phyloP scores from a whole-genome alignment of 306 rosid species.

The Coriaria nepalensis region DNA sequence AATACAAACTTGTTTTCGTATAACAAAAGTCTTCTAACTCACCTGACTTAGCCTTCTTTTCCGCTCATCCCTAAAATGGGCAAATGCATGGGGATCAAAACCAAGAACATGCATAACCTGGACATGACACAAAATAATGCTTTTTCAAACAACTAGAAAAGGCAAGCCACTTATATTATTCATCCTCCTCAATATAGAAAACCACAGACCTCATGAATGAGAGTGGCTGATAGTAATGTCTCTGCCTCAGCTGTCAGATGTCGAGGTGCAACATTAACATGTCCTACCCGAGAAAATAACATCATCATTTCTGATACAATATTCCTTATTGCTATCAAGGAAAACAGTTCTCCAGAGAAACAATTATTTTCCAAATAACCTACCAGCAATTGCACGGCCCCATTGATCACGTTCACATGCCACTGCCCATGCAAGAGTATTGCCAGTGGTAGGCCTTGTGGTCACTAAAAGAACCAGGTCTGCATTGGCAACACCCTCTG shows the following conservation, averaged over 20 bases:
- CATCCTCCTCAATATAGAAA: slow-evolving; percentile 6
- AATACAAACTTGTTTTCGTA: neutral
- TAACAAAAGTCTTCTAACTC: slow-evolving; percentile 11
- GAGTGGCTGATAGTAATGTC: slow-evolving; percentile 89
- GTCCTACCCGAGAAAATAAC: slow-evolving; percentile 38
- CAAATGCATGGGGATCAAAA: slow-evolving; percentile 95
- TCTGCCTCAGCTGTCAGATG: slow-evolving; percentile 98
- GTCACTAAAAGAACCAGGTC: slow-evolving; percentile 96
- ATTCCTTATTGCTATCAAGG: neutral
- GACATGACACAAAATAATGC: slow-evolving; percentile 16
- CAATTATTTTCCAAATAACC: slow-evolving; percentile 12
- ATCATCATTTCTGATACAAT: slow-evolving; percentile 12
- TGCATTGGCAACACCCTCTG: slow-evolving; percentile 82
- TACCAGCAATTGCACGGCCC: slow-evolving; percentile 99
- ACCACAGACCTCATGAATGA: slow-evolving; percentile 72
- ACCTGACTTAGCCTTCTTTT: slow-evolving; percentile 83
- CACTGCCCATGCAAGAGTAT: slow-evolving; percentile 99
- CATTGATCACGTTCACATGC: slow-evolving; percentile 99
- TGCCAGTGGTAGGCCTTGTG: slow-evolving; percentile 94
- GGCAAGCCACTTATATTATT: slow-evolving; percentile 3
- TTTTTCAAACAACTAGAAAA: slow-evolving; percentile 7
- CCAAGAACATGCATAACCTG: slow-evolving; percentile 99
- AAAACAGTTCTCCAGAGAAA: slow-evolving; percentile 7
- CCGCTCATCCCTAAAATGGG: slow-evolving; percentile 97
- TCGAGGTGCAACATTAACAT: slow-evolving; percentile 97